Base-by-base conservation (phyloP, 352 stramenopile species). In the Pythium aphanidermatum region DNA sequence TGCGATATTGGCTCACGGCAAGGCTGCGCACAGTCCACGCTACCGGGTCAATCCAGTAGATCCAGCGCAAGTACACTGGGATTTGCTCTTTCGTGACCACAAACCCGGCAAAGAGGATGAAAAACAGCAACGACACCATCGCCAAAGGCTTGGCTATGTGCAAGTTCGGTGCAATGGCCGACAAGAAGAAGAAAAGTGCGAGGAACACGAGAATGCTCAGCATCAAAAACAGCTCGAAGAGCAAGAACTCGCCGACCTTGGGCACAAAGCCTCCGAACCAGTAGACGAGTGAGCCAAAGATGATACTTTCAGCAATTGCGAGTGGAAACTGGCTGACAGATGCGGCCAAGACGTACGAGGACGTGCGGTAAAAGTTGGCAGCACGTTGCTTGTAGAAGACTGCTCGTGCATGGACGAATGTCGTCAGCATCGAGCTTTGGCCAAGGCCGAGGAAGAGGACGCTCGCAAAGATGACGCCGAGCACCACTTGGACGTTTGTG, bases 341-440 rank as follows among this genome's bases (percentile, higher is more conserved):
- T 14, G 47, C 53, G 2, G 70, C 73, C 19, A 95, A 50, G 30
- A 95, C 73, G 52, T 92, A 96, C 9, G 77, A 74, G 16, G 74
- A 79, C 11, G 83, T 76, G 31, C 78, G 77, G 48, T 88, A 96
- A 48, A 95, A 95, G 50, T 95, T 94, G 3, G 70, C 70, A 28
- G 76, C 76, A 5, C 70, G 68, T 44, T 96, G 86, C 50, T 95
- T 95, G 70, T 95, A 95, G 56, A 92, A 96, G 2, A 88, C 54
- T 14, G 54, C 61, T 5, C 71, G 70, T 0, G 66, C 64, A 19
- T 86, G 63, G 46, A 90, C 87, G 46, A 95, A 88, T 16, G 70
- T 80, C 20, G 83, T 70, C 23, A 97, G 51, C 58, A 86, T 76
- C 5, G 83, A 60, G 36, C 87, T 77, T 34, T 86, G 73, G 27